Evolutionary conservation across 169 alveolate genomes (phyloP).

Genomic region (Plasmodium coatneyi): DNA sequence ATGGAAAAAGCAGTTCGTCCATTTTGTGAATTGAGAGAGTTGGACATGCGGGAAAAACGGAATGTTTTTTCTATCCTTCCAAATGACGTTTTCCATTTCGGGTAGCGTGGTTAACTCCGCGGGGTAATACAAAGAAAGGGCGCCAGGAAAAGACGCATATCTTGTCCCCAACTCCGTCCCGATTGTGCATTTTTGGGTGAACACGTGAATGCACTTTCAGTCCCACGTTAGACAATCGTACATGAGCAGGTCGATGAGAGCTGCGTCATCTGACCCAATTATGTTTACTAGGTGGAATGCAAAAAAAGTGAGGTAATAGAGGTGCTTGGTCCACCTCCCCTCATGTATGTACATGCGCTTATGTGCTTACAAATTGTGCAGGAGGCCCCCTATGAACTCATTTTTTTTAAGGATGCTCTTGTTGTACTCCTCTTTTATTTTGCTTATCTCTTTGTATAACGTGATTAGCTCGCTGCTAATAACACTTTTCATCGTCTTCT

Average conservation of each 20-base stretch:
- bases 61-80: not conserved
- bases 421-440: constrained; percentile 55
- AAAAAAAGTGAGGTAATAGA: not conserved
- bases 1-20: not conserved
- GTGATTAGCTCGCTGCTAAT: constrained; percentile 37
- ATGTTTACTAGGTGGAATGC: not conserved
- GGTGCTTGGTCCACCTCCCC: not conserved
- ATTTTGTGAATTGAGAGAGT: not conserved
- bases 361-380: constrained; percentile 42
- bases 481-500: constrained; percentile 19
- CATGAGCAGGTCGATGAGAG: not conserved
- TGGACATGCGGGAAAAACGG: not conserved
- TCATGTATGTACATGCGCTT: not conserved
- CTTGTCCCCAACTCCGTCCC: not conserved
- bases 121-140: not conserved
- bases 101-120: not conserved
- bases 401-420: constrained; percentile 51
- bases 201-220: not conserved
- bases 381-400: constrained; percentile 38
- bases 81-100: not conserved
- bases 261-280: not conserved
- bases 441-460: constrained; percentile 59
- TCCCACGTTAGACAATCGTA: not conserved
- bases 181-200: not conserved
- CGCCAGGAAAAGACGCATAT: not conserved